Evolutionary conservation across 257 asterid genomes (phyloP).

Genomic region (Plantago major): DNA sequence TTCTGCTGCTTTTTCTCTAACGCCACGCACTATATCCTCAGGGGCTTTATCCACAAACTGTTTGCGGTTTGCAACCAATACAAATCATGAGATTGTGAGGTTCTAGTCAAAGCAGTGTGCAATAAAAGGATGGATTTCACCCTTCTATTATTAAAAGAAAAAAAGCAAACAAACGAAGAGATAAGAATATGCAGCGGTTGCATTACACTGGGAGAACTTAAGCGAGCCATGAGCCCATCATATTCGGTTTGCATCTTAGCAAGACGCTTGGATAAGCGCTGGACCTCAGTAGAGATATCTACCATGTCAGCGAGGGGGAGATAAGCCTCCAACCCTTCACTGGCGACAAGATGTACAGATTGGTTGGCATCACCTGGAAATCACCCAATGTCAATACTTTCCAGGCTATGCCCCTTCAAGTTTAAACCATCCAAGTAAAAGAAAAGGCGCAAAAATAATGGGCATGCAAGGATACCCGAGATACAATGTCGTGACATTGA

Average conservation of each 20-base stretch:
- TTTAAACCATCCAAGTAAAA: no score
- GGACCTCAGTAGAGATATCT: conserved; percentile 82
- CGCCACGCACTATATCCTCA: conserved; percentile 70
- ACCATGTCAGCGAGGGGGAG: conserved; percentile 98
- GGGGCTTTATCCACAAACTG: conserved; percentile 98
- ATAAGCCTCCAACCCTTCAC: conserved; percentile 95
- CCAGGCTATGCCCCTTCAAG: no score
- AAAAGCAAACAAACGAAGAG: no score
- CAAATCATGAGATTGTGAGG: conserved; percentile 8
- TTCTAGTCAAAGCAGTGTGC: background rate
- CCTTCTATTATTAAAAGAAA: no score
- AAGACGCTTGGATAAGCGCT: conserved; percentile 78
- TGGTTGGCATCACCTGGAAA: conserved; percentile 73
- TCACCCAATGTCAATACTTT: conserved; percentile 21
- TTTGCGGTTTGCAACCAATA: conserved; percentile 19
- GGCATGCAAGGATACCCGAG: no score
- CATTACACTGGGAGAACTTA: conserved; percentile 66
- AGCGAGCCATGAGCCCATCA: conserved; percentile 70
- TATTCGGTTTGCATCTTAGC: conserved; percentile 78
- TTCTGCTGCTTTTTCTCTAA: conserved; percentile 77
- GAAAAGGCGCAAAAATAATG: no score
- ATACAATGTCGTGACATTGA: no score
- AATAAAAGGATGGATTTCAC: no score
- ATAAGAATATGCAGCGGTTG: no score
- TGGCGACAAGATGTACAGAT: conserved; percentile 82